Percentiles rank a stretch among this genome's conserved stretches.
phyloP scores from a whole-genome alignment of 2,329 filamentous ascomycete species.

The Alternaria tenuissima region DNA sequence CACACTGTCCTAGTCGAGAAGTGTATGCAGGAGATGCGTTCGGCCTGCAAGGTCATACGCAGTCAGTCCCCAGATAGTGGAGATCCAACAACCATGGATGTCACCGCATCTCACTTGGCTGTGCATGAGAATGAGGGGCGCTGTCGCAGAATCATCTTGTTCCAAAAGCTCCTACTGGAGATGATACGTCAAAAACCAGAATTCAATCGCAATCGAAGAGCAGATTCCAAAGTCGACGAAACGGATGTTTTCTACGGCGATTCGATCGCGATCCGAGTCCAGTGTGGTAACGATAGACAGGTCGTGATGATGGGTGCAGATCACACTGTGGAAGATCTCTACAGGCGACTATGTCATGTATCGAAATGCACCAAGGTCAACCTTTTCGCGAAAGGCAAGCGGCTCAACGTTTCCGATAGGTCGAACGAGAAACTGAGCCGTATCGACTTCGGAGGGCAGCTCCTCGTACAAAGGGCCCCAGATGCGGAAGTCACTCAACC shows the following conservation, averaged over 20 bases:
- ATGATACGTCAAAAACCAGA: constrained; percentile 43
- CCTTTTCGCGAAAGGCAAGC: constrained; percentile 73
- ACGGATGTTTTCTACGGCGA: constrained; percentile 68
- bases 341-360: constrained; percentile 70
- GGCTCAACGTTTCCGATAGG: constrained; percentile 68
- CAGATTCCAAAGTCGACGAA: constrained; percentile 49
- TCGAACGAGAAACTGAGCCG: constrained; percentile 70
- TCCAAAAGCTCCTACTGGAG: constrained; percentile 45
- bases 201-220: constrained; percentile 40
- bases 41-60: constrained; percentile 29
- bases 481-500: constrained; percentile 38
- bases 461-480: constrained; percentile 44
- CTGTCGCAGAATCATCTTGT: constrained; percentile 46
- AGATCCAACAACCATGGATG: constrained; percentile 20
- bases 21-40: constrained; percentile 70
- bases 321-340: constrained; percentile 75
- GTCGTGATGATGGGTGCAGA: constrained; percentile 71
- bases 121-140: constrained; percentile 31
- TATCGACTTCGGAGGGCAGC: constrained; percentile 33
- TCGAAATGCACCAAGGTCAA: constrained; percentile 81
- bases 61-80: not conserved
- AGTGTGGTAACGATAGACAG: constrained; percentile 68
- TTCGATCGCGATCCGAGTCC: constrained; percentile 73
- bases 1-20: constrained; percentile 77
- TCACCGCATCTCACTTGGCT: constrained; percentile 36